A percentile compares a stretch with the other conserved stretches of the same genome.
Evolutionary conservation across 2,329 filamentous ascomycete species (phyloP).

Genomic region (Diplodia intermedia): DNA sequence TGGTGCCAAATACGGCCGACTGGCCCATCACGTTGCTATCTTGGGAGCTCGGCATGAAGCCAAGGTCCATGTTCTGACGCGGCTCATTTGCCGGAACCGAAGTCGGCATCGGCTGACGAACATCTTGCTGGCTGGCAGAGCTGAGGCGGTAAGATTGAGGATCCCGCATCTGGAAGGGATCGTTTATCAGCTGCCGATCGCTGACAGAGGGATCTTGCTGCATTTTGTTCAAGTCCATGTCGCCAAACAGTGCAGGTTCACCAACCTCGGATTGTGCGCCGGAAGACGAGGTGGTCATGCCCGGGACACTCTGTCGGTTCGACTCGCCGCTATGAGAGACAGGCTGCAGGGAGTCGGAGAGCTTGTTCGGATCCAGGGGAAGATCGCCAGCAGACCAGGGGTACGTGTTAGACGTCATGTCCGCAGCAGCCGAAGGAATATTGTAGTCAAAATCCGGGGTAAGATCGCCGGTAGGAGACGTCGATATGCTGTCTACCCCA

Average conservation of each 20-base stretch:
- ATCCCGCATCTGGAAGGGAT: slow-evolving; percentile 34
- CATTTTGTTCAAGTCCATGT: slow-evolving; percentile 43
- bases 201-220: slow-evolving; percentile 42
- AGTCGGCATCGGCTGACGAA: slow-evolving; percentile 38
- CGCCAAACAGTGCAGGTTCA: slow-evolving; percentile 44
- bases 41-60: slow-evolving; percentile 39
- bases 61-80: slow-evolving; percentile 41
- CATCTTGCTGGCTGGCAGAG: slow-evolving; percentile 38
- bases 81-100: slow-evolving; percentile 39
- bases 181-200: slow-evolving; percentile 49
- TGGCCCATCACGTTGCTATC: slow-evolving; percentile 26
- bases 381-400: slow-evolving; percentile 51
- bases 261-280: slow-evolving; percentile 50
- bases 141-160: slow-evolving; percentile 44
- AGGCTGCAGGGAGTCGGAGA: slow-evolving; percentile 47
- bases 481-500: slow-evolving; percentile 46
- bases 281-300: slow-evolving; percentile 50
- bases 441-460: slow-evolving; percentile 46
- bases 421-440: slow-evolving; percentile 44
- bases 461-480: slow-evolving; percentile 49
- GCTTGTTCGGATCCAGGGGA: slow-evolving; percentile 49
- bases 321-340: slow-evolving; percentile 52
- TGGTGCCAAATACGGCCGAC: slow-evolving; percentile 17
- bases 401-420: slow-evolving; percentile 35
- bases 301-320: slow-evolving; percentile 47